Conservation (phyloP, 192 early-diverging fungal species). For the Gaertneriomyces semiglobifer region DNA sequence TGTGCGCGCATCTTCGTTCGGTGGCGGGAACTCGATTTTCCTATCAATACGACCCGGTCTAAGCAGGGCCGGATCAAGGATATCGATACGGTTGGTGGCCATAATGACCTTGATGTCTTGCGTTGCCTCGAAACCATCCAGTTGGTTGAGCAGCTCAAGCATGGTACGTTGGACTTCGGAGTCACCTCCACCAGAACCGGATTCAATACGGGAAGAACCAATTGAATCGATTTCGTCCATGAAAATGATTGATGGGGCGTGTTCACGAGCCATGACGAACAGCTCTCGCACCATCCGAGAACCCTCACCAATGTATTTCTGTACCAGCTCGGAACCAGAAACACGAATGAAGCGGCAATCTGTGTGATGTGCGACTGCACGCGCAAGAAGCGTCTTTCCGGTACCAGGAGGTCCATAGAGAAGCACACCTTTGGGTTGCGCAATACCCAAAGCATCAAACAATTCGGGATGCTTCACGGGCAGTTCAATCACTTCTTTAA, state of each 20-base stretch:
- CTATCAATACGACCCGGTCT: conserved; percentile 93
- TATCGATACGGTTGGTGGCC: conserved; percentile 97
- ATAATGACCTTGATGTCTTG: conserved; percentile 79
- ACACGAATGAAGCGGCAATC: conserved; percentile 92
- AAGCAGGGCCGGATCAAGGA: conserved; percentile 90
- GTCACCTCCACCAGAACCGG: conserved; percentile 87
- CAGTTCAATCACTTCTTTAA: conserved; percentile 99
- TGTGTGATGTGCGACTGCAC: conserved; percentile 95
- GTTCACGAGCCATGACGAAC: conserved; percentile 97
- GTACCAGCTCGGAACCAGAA: conserved; percentile 90
- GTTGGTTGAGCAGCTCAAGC: conserved; percentile 97
- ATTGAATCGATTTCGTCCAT: conserved; percentile 99
- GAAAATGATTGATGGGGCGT: conserved; percentile 97
- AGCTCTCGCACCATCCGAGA: conserved; percentile 96
- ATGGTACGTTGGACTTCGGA: conserved; percentile 98
- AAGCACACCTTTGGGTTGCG: conserved; percentile 97
- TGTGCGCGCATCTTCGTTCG: conserved; percentile 91
- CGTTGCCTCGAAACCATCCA: conserved; percentile 86
- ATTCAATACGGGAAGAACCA: conserved; percentile 90
- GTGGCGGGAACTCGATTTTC: conserved; percentile 98
- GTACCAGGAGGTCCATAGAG: conserved; percentile 92
- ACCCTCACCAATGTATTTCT: conserved; percentile 99
- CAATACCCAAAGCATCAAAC: conserved; percentile 96
- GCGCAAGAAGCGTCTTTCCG: conserved; percentile 93
- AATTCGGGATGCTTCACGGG: conserved; percentile 99